Base-by-base conservation (phyloP, 2,329 filamentous ascomycete genomes). In the Trichophyton mentagrophytes region DNA sequence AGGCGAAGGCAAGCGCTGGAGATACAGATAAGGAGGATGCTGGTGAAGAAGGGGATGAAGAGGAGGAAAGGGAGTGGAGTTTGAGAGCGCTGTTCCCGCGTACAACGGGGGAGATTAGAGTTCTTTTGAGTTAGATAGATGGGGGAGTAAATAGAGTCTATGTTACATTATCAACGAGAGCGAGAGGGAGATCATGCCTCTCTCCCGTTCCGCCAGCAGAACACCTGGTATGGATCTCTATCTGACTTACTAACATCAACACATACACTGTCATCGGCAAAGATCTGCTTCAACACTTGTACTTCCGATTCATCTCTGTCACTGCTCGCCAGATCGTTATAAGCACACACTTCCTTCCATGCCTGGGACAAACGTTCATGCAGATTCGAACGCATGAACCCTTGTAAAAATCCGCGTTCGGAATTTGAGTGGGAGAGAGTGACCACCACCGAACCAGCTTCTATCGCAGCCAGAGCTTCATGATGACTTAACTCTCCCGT, bases 401-500 rank as follows among this genome's bases (percentile, higher is more conserved):
- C 86, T 1, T 30, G 27, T 30, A 30, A 30, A 30, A 30, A 30
- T 7, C 27, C 27, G 40, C 93, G 79, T 77, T 99, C 93, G 0
- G 89, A 93, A 73, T 97, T 97, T 67, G 88, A 92, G 72, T 99
- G 93, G 68, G 96, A 95, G 56, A 95, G 80, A 46, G 86, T 87
- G 58, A 97, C 82, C 0, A 97, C 88, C 60, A 85, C 87, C 64
- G 86, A 86, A 1, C 91, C 91, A 62, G 85, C 82, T 77, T 96
- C 91, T 30, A 88, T 89, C 1, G 90, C 89, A 44, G 88, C 84
- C 61, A 99, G 80, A 2, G 92, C 90, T 65, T 93, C 90, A 71
- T 99, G 93, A 71, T 99, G 93, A 68, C 84, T 88, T 79, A 97
- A 83, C 76, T 99, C 93, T 1, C 93, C 93, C 0, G 90, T 97